phyloP scores from a whole-genome alignment of 73 alveolate genomes.

The Paramecium caudatum region DNA sequence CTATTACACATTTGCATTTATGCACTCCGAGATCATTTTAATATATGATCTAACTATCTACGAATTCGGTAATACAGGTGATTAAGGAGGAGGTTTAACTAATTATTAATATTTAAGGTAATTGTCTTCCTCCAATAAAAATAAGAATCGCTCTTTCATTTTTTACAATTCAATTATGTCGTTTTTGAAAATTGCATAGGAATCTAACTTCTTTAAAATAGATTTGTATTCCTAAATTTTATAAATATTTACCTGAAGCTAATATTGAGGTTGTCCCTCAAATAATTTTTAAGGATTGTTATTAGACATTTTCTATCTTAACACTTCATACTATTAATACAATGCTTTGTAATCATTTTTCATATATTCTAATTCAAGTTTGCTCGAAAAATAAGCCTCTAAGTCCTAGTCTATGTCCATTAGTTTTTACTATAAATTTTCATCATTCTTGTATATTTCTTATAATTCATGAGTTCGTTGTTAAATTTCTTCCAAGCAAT shows the following conservation, averaged over 20 bases:
- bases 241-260: background rate
- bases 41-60: too few species aligned
- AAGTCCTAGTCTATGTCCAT: background rate
- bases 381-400: background rate
- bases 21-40: too few species aligned
- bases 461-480: too few species aligned
- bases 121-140: background rate
- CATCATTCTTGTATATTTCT: too few species aligned
- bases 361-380: background rate
- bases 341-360: background rate
- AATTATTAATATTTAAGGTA: background rate
- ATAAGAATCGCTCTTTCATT: background rate
- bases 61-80: too few species aligned
- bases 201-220: background rate
- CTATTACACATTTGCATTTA: too few species aligned
- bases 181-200: background rate
- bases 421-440: too few species aligned
- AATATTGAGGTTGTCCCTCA: background rate
- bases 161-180: background rate
- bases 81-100: too few species aligned
- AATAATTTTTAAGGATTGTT: background rate
- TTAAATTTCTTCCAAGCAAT: too few species aligned
- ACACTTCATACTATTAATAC: background rate
- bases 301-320: background rate
- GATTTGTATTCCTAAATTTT: background rate